Base-by-base conservation (phyloP, 129 eudicot genomes). In the Rutidosis leptorrhynchoides region DNA sequence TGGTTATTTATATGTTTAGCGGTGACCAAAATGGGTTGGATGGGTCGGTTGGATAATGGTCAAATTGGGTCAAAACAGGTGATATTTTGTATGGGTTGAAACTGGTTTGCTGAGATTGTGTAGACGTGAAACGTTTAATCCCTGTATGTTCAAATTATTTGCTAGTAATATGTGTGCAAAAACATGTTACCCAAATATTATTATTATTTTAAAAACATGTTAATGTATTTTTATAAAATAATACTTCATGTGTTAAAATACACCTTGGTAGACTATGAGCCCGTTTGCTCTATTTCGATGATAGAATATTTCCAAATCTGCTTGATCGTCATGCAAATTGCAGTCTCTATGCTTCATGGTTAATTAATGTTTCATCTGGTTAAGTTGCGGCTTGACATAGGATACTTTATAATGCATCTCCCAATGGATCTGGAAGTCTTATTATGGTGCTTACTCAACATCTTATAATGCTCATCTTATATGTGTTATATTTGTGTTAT, bases 351-450 rank as follows among this genome's bases (percentile, higher is more conserved):
- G 42, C n/a, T 69, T 42, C 27, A 58, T 58, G 67, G 19, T 45
- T 73, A 27, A 17, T 27, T 43, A 59, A 46, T 32, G 56, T 73
- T 21, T 24, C 77, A 81, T 68, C 81, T 74, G 46, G 95, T 88
- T 71, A 92, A 88, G 78, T 75, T 92, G 78, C 83, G 87, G 64
- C 96, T 96, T 26, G 96, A 92, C 74, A 85, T 92, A 45, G 98
- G 98, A 53, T 92, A 88, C 56, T 92, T 92, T 74, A 71, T 92
- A 28, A 92, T 76, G 83, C 98, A 95, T 63, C 84, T 92, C 25
- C 78, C 75, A 5, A 81, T 92, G 87, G 87, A 88, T 68, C 66
- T 72, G 48, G 16, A 68, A n/a, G 30, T 30, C 27, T 55, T 52
- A 63, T 29, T 27, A 29, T 32, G 81, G 75, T 20, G 68, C 24